A percentile compares a stretch with the other conserved stretches of the same genome.
These are phyloP conservation scores for Elongisporangium anandrum DNA, from an alignment of 352 stramenopile species.

Conservation along the genomic window DNA sequence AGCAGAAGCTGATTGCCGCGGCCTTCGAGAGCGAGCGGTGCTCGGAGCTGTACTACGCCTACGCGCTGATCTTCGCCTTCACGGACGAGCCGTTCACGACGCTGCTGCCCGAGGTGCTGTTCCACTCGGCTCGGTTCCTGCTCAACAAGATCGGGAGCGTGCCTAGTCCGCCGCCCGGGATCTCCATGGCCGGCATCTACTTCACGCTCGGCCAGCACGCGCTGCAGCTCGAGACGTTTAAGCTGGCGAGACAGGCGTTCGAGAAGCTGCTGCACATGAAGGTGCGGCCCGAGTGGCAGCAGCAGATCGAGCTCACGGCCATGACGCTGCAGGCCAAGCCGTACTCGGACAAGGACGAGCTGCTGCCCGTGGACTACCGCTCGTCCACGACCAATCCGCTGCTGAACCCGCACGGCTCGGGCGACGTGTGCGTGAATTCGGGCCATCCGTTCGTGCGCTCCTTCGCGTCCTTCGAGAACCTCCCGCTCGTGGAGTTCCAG, in stretches of 20 bases:
- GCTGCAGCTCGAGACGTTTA: constrained; percentile 89
- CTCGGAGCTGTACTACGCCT: constrained; percentile 93
- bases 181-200: constrained; percentile 90
- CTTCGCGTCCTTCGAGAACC: constrained; percentile 94
- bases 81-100: constrained; percentile 94
- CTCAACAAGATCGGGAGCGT: constrained; percentile 82
- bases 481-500: constrained; percentile 95
- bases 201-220: constrained; percentile 94
- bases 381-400: constrained; percentile 92
- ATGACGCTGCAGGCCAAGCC: constrained; percentile 92
- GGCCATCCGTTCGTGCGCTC: constrained; percentile 93
- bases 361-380: constrained; percentile 93
- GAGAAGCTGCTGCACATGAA: constrained; percentile 91
- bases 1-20: constrained; percentile 21
- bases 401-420: constrained; percentile 83
- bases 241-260: constrained; percentile 90
- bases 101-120: constrained; percentile 88
- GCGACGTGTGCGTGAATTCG: constrained; percentile 92
- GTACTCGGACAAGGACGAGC: constrained; percentile 90
- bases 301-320: constrained; percentile 88
- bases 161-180: constrained; percentile 51
- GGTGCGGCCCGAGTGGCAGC: constrained; percentile 80
- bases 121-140: constrained; percentile 90
- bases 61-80: constrained; percentile 90
- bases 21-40: constrained; percentile 64